Evolutionary conservation across 1,284 basidiomycete genomes (phyloP).

Genomic region (Fistulinella cinereoalba): DNA sequence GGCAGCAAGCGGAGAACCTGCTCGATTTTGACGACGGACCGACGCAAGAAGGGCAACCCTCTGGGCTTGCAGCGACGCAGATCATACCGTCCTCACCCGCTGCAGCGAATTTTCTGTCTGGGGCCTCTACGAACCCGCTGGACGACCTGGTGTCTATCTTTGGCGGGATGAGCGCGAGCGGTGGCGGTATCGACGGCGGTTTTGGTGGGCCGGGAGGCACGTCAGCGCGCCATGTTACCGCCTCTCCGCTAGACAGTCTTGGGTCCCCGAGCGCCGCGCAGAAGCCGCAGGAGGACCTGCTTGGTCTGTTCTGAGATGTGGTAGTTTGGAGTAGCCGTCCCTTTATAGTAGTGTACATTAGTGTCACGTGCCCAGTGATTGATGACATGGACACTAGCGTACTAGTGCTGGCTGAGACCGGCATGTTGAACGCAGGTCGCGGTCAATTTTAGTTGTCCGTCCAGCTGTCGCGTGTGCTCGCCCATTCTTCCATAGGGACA

Average conservation of each 20-base stretch:
- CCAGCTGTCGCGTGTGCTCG: no score
- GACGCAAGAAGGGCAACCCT: conserved; percentile 53
- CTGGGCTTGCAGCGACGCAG: conserved; percentile 72
- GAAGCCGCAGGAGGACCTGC: conserved; percentile 46
- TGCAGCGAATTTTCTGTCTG: conserved; percentile 65
- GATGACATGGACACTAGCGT: no score
- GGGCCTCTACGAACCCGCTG: conserved; percentile 80
- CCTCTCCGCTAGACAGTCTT: conserved; percentile 13
- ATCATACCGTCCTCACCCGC: conserved; percentile 67
- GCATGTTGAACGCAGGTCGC: no score
- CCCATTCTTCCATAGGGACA: no score
- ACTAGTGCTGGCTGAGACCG: no score
- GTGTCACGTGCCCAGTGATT: no score
- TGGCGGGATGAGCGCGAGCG: conserved; percentile 45
- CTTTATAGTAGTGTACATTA: no score
- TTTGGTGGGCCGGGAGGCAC: conserved; percentile 14
- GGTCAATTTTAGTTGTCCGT: no score
- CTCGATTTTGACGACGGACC: conserved; percentile 86
- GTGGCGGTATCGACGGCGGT: conserved; percentile 1
- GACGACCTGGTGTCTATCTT: conserved; percentile 92
- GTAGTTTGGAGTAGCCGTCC: no score
- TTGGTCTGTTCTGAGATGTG: conserved; percentile 49
- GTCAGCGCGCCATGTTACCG: conserved; percentile 9
- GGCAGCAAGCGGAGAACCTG: conserved; percentile 92
- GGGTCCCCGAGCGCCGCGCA: conserved; percentile 16